phyloP scores from a whole-genome alignment of 306 rosid genomes.

The Pterocarpus macrocarpus region DNA sequence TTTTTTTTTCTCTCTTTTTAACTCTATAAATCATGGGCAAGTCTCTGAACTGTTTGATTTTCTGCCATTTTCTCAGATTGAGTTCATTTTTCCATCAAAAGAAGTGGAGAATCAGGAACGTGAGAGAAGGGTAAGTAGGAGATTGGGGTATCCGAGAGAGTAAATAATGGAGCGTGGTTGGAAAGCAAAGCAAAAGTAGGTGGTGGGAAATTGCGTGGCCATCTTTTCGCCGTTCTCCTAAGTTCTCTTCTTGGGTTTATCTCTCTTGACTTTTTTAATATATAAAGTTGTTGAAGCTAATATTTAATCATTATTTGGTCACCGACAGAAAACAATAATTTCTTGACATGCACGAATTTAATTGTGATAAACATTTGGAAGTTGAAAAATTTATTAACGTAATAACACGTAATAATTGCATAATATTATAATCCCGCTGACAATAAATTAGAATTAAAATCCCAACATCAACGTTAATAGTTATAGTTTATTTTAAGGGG shows the following conservation, averaged over 20 bases:
- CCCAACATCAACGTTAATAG: too few species aligned
- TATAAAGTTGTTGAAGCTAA: neutral
- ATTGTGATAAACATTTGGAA: too few species aligned
- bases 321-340: neutral
- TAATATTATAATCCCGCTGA: too few species aligned
- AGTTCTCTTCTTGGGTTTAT: too few species aligned
- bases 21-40: neutral
- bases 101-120: neutral
- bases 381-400: too few species aligned
- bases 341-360: neutral
- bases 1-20: neutral
- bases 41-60: neutral
- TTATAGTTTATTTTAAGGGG: too few species aligned
- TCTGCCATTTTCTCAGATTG: neutral
- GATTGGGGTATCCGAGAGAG: slow-evolving; percentile 21
- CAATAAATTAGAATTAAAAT: too few species aligned
- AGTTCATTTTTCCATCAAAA: neutral
- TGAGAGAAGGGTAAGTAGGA: slow-evolving; percentile 15
- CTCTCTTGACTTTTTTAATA: neutral
- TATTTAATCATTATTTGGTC: neutral
- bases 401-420: too few species aligned
- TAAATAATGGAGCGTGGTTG: slow-evolving; percentile 49
- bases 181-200: slow-evolving; percentile 61
- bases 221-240: neutral
- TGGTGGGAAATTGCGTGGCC: slow-evolving; percentile 47